Evolutionary conservation across 352 stramenopile genomes (phyloP).

Genomic region (Pythium aquatile): DNA sequence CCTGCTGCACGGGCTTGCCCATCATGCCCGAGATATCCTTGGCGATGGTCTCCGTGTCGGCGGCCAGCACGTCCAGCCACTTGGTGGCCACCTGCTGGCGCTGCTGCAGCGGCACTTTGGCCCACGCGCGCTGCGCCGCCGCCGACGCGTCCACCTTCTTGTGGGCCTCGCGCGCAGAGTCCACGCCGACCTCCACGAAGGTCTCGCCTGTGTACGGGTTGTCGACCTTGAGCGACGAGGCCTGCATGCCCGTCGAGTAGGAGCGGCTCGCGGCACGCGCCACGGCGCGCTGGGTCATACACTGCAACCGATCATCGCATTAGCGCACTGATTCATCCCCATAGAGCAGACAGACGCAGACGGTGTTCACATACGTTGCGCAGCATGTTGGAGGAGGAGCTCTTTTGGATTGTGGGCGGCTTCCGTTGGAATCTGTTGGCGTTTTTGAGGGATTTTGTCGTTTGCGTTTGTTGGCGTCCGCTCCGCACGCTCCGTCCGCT

Average conservation of each 20-base stretch:
- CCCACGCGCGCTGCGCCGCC: too few relatives aligned
- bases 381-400: slow-evolving; percentile 7
- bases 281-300: not conserved
- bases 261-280: slow-evolving; percentile 2
- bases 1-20: too few relatives aligned
- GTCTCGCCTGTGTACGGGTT: slow-evolving; percentile 74
- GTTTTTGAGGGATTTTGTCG: not conserved
- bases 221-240: slow-evolving; percentile 58
- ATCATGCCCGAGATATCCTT: too few relatives aligned
- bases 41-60: too few relatives aligned
- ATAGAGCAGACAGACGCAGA: not conserved
- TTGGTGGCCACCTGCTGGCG: too few relatives aligned
- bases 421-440: slow-evolving; percentile 1
- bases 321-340: not conserved
- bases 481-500: not conserved
- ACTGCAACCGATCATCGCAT: not conserved
- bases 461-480: not conserved
- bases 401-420: slow-evolving; percentile 8
- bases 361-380: slow-evolving; percentile 12
- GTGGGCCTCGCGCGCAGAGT: slow-evolving; percentile 44
- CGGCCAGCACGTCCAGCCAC: too few relatives aligned
- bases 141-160: too few relatives aligned
- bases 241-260: slow-evolving; percentile 7
- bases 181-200: slow-evolving; percentile 58
- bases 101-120: too few relatives aligned